Evolutionary conservation across 495 filamentous ascomycete species (phyloP), one percentile per base, ranked within the genome.

Genomic region (Cladorrhinum samala): DNA sequence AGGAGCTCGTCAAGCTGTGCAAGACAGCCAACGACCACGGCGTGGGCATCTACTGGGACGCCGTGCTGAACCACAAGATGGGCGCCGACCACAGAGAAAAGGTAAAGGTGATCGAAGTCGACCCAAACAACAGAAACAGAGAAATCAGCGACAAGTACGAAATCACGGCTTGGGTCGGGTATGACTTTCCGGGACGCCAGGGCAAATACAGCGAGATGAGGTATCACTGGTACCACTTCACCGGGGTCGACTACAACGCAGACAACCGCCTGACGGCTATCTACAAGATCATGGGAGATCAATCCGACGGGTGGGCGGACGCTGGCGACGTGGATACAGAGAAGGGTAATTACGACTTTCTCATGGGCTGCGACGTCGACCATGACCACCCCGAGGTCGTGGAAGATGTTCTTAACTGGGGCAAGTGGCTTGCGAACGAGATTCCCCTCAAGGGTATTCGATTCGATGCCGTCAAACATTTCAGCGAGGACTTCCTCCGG

Each of bases 401-500:
- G 46, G 59, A 74, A 4, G 86, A 91, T 57, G 77, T 88, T 4
- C 62, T 84, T 11, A 68, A 74, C 23, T 89, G 86, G 86, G 83
- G 79, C 0, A 65, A 73, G 9, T 91, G 86, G 85, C 72, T 91
- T 46, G 73, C 70, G 0, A 66, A 75, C 1, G 64, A 83, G 49
- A 54, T 85, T 0, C 75, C 78, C 1, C 66, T 89, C 17, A 72
- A 75, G 55, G 87, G 86, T 6, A 83, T 91, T 58, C 75, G 86
- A 7, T 75, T 91, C n/a, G 86, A 91, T 64, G 86, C 85, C 13
- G 79, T 82, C 17, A 84, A 87, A 62, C 87, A 91, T 67, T 86
- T 83, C 63, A 83, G 79, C 11, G 75, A 79, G 47, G 71, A 72
- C 0, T 89, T 89, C 59, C 77, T 85, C 16, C 72, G 72, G 24